These are phyloP conservation scores for Chlorella ohadii DNA, from an alignment of 139 green algal genomes.

Conservation along the genomic window DNA sequence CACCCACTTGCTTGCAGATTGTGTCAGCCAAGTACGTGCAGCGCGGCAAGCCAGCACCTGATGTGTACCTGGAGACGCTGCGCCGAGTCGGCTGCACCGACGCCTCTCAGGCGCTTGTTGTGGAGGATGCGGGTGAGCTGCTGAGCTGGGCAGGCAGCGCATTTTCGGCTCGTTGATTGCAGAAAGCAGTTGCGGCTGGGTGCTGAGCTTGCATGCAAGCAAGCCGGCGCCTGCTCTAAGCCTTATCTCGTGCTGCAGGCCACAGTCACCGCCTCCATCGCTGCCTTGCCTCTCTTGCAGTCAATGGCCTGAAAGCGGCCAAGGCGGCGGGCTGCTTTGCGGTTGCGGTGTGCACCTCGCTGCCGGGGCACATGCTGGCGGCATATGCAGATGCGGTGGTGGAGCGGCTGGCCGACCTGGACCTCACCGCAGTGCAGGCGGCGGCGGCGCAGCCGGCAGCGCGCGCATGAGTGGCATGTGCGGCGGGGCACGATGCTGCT, in stretches of 20 bases:
- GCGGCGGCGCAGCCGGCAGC: not conserved
- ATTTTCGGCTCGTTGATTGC: too few relatives aligned
- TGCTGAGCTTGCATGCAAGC: too few relatives aligned
- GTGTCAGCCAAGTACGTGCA: slow-evolving; percentile 57
- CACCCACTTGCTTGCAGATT: not conserved
- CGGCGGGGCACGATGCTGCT: too few relatives aligned
- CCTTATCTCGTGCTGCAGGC: too few relatives aligned
- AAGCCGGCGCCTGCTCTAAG: too few relatives aligned
- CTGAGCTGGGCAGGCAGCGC: not conserved
- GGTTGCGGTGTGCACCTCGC: slow-evolving; percentile 71
- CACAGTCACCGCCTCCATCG: too few relatives aligned
- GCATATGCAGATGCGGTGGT: slow-evolving; percentile 71
- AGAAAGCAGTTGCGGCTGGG: too few relatives aligned
- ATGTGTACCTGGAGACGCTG: slow-evolving; percentile 83
- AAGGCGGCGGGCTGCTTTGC: slow-evolving; percentile 51
- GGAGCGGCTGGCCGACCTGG: slow-evolving; percentile 40
- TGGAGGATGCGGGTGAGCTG: slow-evolving; percentile 26
- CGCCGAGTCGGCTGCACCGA: slow-evolving; percentile 61
- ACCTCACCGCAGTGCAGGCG: not conserved
- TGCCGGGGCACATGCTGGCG: slow-evolving; percentile 58
- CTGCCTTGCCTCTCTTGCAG: slow-evolving; percentile 31
- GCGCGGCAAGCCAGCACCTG: slow-evolving; percentile 77
- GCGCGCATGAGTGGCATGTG: not conserved
- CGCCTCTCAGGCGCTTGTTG: slow-evolving; percentile 3
- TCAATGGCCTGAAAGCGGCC: slow-evolving; percentile 75